Evolutionary conservation across 805 yeast genomes (phyloP).

Genomic region (Spencermartinsiella europaea): DNA sequence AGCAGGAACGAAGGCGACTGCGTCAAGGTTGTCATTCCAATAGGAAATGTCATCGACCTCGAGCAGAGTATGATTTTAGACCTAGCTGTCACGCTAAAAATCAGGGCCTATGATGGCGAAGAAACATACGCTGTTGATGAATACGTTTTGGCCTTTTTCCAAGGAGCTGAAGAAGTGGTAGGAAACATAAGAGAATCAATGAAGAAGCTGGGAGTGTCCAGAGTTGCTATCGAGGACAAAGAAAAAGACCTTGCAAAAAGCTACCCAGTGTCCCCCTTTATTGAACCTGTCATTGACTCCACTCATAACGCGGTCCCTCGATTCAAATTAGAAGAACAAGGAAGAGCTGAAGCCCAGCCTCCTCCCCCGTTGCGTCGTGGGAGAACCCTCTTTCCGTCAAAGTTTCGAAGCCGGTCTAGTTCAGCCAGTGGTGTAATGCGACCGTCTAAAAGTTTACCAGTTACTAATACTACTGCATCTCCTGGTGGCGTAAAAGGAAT

Average conservation of each 20-base stretch:
- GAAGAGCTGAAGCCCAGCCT: not conserved
- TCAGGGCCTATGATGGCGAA: conserved; percentile 56
- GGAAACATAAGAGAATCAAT: conserved; percentile 8
- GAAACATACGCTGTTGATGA: conserved; percentile 58
- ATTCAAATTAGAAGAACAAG: not conserved
- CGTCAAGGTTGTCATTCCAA: conserved; percentile 73
- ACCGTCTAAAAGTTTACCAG: not conserved
- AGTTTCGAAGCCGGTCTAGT: not conserved
- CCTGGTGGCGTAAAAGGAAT: not conserved
- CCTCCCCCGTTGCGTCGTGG: not conserved
- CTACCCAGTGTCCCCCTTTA: not conserved
- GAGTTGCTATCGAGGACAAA: not conserved
- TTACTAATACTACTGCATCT: not conserved
- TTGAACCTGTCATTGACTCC: not conserved
- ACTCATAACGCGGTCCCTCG: not conserved
- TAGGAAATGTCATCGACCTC: conserved; percentile 57
- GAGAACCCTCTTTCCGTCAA: not conserved
- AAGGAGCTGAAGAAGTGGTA: conserved; percentile 29
- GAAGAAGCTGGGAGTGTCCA: conserved; percentile 11
- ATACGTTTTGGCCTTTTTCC: conserved; percentile 62
- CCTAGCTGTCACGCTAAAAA: conserved; percentile 47
- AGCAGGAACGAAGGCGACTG: conserved; percentile 64
- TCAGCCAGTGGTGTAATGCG: not conserved
- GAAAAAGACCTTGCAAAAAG: conserved; percentile 1
- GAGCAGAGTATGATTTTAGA: conserved; percentile 54